Evolutionary conservation across 2,329 filamentous ascomycete genomes (phyloP).

Genomic region (Xylaria digitata): DNA sequence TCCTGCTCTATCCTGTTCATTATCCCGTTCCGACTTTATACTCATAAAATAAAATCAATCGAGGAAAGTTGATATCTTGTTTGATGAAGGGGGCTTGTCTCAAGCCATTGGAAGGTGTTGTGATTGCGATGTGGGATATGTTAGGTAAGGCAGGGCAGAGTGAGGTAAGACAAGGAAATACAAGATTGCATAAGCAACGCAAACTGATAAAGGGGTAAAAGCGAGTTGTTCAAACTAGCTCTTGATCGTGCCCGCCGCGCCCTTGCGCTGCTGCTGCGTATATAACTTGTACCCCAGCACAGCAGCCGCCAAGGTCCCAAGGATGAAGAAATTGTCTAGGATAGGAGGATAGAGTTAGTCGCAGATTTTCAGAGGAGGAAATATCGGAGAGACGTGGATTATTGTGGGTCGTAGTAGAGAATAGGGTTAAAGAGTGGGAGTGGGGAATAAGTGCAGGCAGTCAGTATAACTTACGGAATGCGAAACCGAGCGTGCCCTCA

Average conservation of each 20-base stretch:
- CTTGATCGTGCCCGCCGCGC: slow-evolving; percentile 46
- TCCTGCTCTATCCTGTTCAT: too few species aligned
- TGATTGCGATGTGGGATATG: too few species aligned
- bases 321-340: slow-evolving; percentile 50
- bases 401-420: not conserved
- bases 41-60: too few species aligned
- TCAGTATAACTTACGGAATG: slow-evolving; percentile 46
- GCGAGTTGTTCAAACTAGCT: slow-evolving; percentile 31
- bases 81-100: too few species aligned
- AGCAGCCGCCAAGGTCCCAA: slow-evolving; percentile 48
- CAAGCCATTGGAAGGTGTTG: too few species aligned
- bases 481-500: slow-evolving; percentile 50
- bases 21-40: too few species aligned
- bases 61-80: too few species aligned
- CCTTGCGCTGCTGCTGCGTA: slow-evolving; percentile 47
- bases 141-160: too few species aligned
- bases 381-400: not conserved
- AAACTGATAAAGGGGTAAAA: too few species aligned
- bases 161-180: too few species aligned
- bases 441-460: too few species aligned
- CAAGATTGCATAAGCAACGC: too few species aligned
- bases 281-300: slow-evolving; percentile 49
- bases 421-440: not conserved
- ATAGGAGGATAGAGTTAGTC: not conserved
- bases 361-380: not conserved